Base-by-base conservation (phyloP, 176 grass and related monocot species). In the Triticum timopheevii region DNA sequence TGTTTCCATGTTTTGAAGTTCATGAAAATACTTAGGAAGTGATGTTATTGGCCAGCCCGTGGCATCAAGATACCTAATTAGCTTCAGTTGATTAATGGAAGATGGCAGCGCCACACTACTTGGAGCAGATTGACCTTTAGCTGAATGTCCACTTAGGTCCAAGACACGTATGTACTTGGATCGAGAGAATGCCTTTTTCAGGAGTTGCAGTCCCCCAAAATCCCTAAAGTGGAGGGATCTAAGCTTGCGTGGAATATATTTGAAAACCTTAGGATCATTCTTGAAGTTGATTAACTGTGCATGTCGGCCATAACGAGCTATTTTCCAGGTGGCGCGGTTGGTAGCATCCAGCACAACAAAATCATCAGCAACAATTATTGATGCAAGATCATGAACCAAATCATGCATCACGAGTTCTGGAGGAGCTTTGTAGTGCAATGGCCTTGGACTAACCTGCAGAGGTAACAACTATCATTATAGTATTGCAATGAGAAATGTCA, bases 101-200 rank as follows among this genome's bases (percentile, higher is more conserved):
- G 87, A 44, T 44, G 92, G 88, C 3, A 88, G 39, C 25, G 10
- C 33, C 10, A 35, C 10, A 44, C 9, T 54, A 1, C 44, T 36
- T 23, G 42, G 10, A 8, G 3, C 6, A 69, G 11, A 1, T 10
- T 35, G 12, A 0, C 59, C 24, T 27, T 85, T 69, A 12, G 80
- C 63, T 8, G 33, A 35, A 67, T 27, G 62, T 13, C 82, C 90
- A 47, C 84, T 79, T 64, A 92, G 38, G 45, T 92, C 86, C 61
- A 92, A 66, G 65, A 83, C 79, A 75, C 86, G 82, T 34, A 86
- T 25, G 73, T 76, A 88, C n/a, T 76, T 90, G 50, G 45, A 75
- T 15, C 68, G 67, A 17, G 59, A 33, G 39, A 65, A 72, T 79
- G 62, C 27, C 4, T 50, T 52, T 35, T 47, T 5, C 1, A 67